A percentile compares a stretch with the other conserved stretches of the same genome.
Evolutionary conservation across 306 rosid genomes (phyloP).

Genomic region (Ochetophila trinervis): DNA sequence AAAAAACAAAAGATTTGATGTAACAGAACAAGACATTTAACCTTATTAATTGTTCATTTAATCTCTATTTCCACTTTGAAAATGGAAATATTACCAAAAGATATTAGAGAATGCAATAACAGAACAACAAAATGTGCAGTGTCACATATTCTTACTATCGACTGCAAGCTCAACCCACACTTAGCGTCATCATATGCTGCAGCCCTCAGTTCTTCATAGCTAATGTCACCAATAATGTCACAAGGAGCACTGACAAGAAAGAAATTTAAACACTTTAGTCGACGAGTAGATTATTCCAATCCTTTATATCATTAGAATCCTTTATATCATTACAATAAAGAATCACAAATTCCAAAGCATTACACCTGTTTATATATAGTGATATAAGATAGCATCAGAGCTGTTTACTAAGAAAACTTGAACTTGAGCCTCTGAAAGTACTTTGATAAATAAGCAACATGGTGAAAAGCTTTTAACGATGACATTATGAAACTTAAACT

Average conservation of each 20-base stretch:
- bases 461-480: no score
- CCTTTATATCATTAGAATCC: no score
- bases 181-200: slow-evolving; percentile 85
- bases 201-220: slow-evolving; percentile 84
- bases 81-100: no score
- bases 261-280: slow-evolving; percentile 19
- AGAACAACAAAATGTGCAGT: slow-evolving; percentile 8
- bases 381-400: not conserved
- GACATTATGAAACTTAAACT: not conserved
- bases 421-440: not conserved
- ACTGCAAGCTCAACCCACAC: slow-evolving; percentile 57
- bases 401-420: not conserved
- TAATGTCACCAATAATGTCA: slow-evolving; percentile 84
- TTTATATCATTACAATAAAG: slow-evolving; percentile 14
- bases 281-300: not conserved
- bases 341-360: not conserved
- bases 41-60: no score
- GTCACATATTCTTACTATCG: slow-evolving; percentile 60
- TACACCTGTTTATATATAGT: not conserved
- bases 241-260: slow-evolving; percentile 60
- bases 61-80: no score
- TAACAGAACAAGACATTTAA: no score
- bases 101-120: not conserved
- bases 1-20: no score
- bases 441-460: no score